phyloP scores from a whole-genome alignment of 2,329 filamentous ascomycete species.

The Hymenoscyphus occultus region DNA sequence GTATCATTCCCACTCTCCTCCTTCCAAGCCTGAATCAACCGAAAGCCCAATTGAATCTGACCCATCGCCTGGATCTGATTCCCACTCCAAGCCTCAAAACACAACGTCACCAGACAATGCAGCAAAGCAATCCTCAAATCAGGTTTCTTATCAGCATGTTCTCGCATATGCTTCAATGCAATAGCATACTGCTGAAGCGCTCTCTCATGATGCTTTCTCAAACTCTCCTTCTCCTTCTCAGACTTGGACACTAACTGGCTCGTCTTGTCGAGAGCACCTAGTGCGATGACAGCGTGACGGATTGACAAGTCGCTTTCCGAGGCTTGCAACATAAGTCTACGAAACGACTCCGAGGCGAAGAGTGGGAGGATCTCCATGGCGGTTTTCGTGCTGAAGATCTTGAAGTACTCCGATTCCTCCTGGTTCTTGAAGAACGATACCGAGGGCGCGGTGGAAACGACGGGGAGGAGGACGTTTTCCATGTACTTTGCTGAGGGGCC shows the following conservation, averaged over 20 bases:
- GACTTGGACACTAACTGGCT: slow-evolving; percentile 14
- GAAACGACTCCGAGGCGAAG: slow-evolving; percentile 11
- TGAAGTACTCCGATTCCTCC: slow-evolving; percentile 22
- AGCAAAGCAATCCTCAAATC: slow-evolving; percentile 41
- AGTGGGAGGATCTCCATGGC: slow-evolving; percentile 21
- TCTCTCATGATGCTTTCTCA: slow-evolving; percentile 19
- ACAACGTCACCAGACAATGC: slow-evolving; percentile 45
- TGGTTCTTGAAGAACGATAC: slow-evolving; percentile 13
- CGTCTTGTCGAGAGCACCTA: slow-evolving; percentile 25
- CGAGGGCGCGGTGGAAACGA: slow-evolving; percentile 1
- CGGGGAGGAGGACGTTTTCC: background rate
- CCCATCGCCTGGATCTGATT: slow-evolving; percentile 20
- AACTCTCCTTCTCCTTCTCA: slow-evolving; percentile 12
- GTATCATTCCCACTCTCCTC: slow-evolving; percentile 7
- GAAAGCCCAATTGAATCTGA: slow-evolving; percentile 24
- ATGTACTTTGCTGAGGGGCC: background rate
- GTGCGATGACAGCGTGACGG: slow-evolving; percentile 23
- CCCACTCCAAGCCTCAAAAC: slow-evolving; percentile 53
- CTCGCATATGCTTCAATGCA: slow-evolving; percentile 21
- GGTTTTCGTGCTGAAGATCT: slow-evolving; percentile 22
- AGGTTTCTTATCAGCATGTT: slow-evolving; percentile 37
- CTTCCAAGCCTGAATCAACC: slow-evolving; percentile 31
- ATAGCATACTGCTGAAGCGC: slow-evolving; percentile 21
- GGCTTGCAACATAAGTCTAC: slow-evolving; percentile 23
- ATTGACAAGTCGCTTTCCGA: slow-evolving; percentile 20